Evolutionary conservation across 306 rosid species (phyloP).

Genomic region (Inga laurina): DNA sequence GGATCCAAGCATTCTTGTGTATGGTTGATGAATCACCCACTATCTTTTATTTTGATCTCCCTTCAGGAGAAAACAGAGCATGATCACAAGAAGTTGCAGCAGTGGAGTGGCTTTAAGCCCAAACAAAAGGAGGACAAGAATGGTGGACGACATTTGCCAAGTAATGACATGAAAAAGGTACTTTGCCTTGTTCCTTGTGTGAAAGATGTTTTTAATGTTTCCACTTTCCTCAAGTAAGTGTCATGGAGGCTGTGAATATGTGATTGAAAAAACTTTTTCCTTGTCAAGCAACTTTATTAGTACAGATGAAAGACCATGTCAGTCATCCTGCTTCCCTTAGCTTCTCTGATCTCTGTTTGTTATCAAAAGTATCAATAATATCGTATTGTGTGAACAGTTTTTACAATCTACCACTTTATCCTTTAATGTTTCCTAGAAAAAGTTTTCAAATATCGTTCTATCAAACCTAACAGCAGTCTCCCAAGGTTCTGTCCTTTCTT

Average conservation of each 20-base stretch:
- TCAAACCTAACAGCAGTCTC: background rate
- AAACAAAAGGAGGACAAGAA: conserved; percentile 46
- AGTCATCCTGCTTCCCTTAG: background rate
- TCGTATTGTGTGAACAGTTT: background rate
- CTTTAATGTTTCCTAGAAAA: background rate
- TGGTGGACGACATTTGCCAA: conserved; percentile 37
- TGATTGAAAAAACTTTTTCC: background rate
- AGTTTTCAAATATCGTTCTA: background rate
- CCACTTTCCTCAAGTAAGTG: background rate
- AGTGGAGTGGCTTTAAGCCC: conserved; percentile 41
- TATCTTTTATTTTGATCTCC: conserved; percentile 11
- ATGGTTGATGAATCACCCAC: conserved; percentile 8
- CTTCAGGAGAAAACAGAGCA: conserved; percentile 52
- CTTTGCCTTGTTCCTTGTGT: conserved; percentile 20
- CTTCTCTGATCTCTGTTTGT: background rate
- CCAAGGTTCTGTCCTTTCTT: background rate
- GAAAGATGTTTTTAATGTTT: background rate
- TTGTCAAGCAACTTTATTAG: background rate
- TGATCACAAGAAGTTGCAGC: conserved; percentile 45
- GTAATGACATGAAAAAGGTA: conserved; percentile 57
- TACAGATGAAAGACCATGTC: background rate
- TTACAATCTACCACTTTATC: background rate
- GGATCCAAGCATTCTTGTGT: background rate
- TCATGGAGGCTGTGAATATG: conserved; percentile 6
- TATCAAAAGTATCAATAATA: background rate